phyloP scores from a whole-genome alignment of 352 stramenopile genomes.

The Globisporangium cylindrosporum region DNA sequence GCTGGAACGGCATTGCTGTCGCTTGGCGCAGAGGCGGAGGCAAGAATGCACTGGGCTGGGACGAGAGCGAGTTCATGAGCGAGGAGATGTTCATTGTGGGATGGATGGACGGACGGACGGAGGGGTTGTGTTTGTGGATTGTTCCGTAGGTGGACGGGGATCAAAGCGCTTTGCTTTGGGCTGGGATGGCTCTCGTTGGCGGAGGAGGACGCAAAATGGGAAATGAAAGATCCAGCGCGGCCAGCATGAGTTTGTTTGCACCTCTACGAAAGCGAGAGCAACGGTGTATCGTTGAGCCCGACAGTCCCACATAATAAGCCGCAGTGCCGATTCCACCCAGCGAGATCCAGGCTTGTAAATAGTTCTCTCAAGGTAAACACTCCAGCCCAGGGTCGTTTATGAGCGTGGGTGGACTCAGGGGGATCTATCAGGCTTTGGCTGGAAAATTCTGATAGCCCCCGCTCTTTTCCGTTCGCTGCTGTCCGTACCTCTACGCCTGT shows the following conservation, averaged over 20 bases:
- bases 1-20: not conserved
- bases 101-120: not conserved
- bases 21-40: not conserved
- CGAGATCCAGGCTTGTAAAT: not conserved
- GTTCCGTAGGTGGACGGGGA: not conserved
- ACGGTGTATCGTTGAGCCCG: not conserved
- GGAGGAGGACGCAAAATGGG: not conserved
- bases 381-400: not conserved
- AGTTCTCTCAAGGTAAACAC: not conserved
- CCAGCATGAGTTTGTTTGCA: not conserved
- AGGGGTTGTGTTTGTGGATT: not conserved
- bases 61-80: constrained; percentile 7
- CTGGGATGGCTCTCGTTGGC: not conserved
- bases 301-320: constrained; percentile 1
- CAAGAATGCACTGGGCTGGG: not conserved
- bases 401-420: not conserved
- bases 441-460: not conserved
- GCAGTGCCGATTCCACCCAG: not conserved
- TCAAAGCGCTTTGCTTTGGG: not conserved
- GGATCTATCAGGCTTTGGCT: not conserved
- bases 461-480: not conserved
- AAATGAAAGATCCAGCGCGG: constrained; percentile 7
- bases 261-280: not conserved
- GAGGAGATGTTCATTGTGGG: constrained; percentile 13
- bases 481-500: constrained; percentile 1